A percentile compares a stretch with the other conserved stretches of the same genome.
Conservation (phyloP, 306 rosid species). For the Castanea crenata region DNA sequence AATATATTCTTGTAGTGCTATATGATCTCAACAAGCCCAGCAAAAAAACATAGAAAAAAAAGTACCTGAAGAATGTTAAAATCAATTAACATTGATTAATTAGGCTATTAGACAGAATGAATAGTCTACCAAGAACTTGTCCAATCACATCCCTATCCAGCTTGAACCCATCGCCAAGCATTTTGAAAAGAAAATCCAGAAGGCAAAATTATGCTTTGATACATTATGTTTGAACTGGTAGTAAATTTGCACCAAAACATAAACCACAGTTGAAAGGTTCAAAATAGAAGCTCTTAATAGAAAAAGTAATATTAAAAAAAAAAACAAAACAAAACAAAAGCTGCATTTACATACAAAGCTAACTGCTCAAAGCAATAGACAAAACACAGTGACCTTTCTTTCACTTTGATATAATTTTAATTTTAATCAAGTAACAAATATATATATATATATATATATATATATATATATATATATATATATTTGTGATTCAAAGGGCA, state of each 20-base stretch:
- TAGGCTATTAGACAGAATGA: not conserved
- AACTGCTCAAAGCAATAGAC: not conserved
- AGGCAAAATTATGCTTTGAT: not conserved
- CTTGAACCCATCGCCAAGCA: slow-evolving; percentile 81
- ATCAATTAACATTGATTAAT: not conserved
- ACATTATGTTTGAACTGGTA: not conserved
- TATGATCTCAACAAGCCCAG: not conserved
- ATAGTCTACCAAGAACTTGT: slow-evolving; percentile 67
- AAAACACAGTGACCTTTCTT: not conserved
- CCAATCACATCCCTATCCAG: slow-evolving; percentile 60
- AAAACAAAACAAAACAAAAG: not conserved
- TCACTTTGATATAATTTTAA: not conserved
- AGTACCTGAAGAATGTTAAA: slow-evolving; percentile 92
- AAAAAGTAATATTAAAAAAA: slow-evolving; percentile 24
- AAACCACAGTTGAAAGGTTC: not conserved
- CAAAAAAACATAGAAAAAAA: not conserved
- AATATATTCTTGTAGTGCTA: not conserved
- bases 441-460: too few species aligned
- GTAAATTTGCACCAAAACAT: not conserved
- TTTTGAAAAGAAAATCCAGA: slow-evolving; percentile 52
- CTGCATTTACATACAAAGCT: not conserved
- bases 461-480: too few species aligned
- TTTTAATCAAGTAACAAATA: too few species aligned
- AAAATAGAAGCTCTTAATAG: not conserved
- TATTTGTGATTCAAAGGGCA: too few species aligned